A percentile compares a stretch with the other conserved stretches of the same genome.
phyloP scores from a whole-genome alignment of 257 asterid genomes.

The Echites panduratus region DNA sequence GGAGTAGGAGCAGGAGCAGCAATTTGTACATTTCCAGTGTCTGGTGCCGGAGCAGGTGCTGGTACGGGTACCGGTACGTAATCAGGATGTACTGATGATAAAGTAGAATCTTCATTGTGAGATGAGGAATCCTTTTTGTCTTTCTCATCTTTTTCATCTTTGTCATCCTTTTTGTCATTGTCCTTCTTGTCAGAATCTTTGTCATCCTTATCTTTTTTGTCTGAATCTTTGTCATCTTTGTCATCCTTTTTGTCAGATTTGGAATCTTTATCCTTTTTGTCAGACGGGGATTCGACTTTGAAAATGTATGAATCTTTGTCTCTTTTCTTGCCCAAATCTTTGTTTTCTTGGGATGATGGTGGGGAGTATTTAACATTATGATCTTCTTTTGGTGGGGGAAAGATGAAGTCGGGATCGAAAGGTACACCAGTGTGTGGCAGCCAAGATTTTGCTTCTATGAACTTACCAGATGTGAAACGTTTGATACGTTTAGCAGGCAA shows the following conservation, averaged over 20 bases:
- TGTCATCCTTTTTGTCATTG: no score
- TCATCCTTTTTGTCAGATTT: no score
- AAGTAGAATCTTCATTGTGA: no score
- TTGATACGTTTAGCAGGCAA: conserved; percentile 41
- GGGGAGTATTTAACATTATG: conserved; percentile 49
- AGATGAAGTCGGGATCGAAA: conserved; percentile 42
- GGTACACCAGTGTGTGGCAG: conserved; percentile 38
- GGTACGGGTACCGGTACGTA: no score
- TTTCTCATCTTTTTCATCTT: no score
- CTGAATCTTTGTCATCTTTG: no score
- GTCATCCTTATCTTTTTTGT: no score
- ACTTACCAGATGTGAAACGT: conserved; percentile 46
- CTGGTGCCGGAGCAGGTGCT: neutral
- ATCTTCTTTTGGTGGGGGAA: conserved; percentile 46
- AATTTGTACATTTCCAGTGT: neutral
- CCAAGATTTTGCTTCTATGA: conserved; percentile 58
- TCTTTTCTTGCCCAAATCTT: conserved; percentile 41
- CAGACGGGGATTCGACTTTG: neutral
- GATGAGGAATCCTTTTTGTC: no score
- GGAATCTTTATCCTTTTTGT: neutral
- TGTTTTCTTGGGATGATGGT: conserved; percentile 48
- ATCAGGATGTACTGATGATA: no score
- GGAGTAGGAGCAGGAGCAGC: neutral
- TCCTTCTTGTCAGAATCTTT: no score
- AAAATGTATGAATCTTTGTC: neutral